Conservation (phyloP, 768 basidiomycete species). For the Boletus subcaerulescens region DNA sequence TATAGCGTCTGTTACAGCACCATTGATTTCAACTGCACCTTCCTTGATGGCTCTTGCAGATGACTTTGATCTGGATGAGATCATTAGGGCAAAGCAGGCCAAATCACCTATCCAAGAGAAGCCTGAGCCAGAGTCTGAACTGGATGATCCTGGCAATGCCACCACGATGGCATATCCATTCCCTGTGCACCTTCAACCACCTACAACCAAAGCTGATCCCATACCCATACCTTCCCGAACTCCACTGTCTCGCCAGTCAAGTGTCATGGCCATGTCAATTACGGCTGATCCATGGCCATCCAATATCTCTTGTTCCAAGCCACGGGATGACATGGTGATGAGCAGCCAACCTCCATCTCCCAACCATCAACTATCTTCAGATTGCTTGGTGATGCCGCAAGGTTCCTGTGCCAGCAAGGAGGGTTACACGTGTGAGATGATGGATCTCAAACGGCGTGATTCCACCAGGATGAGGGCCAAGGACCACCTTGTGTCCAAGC, state of each 20-base stretch:
- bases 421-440: conserved; percentile 18
- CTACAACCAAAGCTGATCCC: conserved; percentile 10
- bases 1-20: too few relatives aligned
- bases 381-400: conserved; percentile 14
- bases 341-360: conserved; percentile 29
- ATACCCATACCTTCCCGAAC: conserved; percentile 10
- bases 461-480: conserved; percentile 22
- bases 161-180: conserved; percentile 17
- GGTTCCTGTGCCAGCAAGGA: conserved; percentile 19
- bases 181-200: conserved; percentile 26
- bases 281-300: conserved; percentile 25
- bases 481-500: conserved; percentile 35
- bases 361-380: conserved; percentile 21
- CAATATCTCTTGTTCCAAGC: conserved; percentile 21
- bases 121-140: conserved; percentile 24
- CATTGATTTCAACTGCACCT: conserved; percentile 27
- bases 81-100: conserved; percentile 15
- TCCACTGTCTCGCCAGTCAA: conserved; percentile 26
- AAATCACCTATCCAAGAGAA: conserved; percentile 23
- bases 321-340: conserved; percentile 32
- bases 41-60: conserved; percentile 31
- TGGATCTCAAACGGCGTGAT: conserved; percentile 21
- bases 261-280: conserved; percentile 26
- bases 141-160: conserved; percentile 16
- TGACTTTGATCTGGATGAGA: conserved; percentile 28